Percentiles rank a stretch among this genome's conserved stretches.
These are phyloP conservation scores for Alternaria conjuncta DNA, from an alignment of 2,329 filamentous ascomycete genomes.

Conservation along the genomic window DNA sequence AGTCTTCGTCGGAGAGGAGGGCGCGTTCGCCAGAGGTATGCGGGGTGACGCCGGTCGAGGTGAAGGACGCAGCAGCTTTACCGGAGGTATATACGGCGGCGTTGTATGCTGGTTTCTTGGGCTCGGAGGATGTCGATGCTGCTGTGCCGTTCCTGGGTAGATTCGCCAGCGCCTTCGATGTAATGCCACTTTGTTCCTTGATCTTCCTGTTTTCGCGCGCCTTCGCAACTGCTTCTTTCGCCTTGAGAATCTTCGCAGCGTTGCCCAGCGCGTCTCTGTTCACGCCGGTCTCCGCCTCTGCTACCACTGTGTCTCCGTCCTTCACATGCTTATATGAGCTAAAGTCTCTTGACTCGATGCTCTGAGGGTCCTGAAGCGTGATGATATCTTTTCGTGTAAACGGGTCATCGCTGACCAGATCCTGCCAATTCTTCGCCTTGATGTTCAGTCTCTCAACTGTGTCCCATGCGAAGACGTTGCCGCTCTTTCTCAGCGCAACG, in stretches of 20 bases:
- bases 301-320: conserved; percentile 79
- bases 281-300: conserved; percentile 72
- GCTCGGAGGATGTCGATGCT: conserved; percentile 34
- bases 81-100: conserved; percentile 91
- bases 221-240: conserved; percentile 92
- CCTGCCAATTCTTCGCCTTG: conserved; percentile 94
- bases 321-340: conserved; percentile 88
- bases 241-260: conserved; percentile 81
- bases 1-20: conserved; percentile 89
- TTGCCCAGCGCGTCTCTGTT: conserved; percentile 83
- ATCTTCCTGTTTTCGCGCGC: conserved; percentile 74
- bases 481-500: conserved; percentile 82
- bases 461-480: conserved; percentile 96
- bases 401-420: conserved; percentile 84
- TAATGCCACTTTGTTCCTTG: conserved; percentile 38
- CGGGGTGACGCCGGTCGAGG: conserved; percentile 89
- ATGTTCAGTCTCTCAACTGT: conserved; percentile 95
- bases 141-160: conserved; percentile 28
- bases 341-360: conserved; percentile 80
- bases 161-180: conserved; percentile 27
- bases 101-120: conserved; percentile 66
- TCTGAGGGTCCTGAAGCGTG: conserved; percentile 94
- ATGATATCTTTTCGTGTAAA: conserved; percentile 93
- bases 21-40: conserved; percentile 89
- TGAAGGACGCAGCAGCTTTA: conserved; percentile 90